These are phyloP conservation scores for Melampsora abietis-canadensis DNA, from an alignment of 1,284 basidiomycete species.

Conservation along the genomic window DNA sequence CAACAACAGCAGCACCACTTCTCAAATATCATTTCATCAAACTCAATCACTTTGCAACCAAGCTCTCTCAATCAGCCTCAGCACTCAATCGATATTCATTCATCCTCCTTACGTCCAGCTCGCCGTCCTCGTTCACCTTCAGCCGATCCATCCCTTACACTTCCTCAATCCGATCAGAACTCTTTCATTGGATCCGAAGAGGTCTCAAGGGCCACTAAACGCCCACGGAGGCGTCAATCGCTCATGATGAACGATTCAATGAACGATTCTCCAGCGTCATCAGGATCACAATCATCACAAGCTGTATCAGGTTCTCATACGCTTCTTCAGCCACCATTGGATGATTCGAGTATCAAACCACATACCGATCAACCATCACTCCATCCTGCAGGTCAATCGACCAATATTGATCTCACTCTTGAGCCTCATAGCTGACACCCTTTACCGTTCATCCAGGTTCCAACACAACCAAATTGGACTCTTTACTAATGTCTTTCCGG, in stretches of 20 bases:
- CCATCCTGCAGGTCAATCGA: not conserved
- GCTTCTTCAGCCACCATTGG: not conserved
- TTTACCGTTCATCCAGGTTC: not conserved
- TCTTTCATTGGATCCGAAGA: not conserved
- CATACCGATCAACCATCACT: not conserved
- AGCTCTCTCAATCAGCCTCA: not conserved
- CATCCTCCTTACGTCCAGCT: not conserved
- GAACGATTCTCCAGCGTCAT: not conserved
- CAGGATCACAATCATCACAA: not conserved
- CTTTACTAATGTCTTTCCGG: slow-evolving; percentile 6
- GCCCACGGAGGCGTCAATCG: not conserved
- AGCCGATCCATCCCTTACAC: not conserved
- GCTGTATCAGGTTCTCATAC: not conserved
- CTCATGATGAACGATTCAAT: slow-evolving; percentile 2
- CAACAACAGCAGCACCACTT: not conserved
- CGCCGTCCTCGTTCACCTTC: not conserved
- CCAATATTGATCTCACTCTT: not conserved
- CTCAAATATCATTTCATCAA: not conserved
- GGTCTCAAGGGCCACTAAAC: not conserved
- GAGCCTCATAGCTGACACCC: not conserved
- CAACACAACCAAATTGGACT: not conserved
- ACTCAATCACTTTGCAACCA: not conserved
- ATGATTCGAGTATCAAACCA: not conserved
- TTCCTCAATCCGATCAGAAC: not conserved
- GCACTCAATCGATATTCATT: not conserved